A percentile compares a stretch with the other conserved stretches of the same genome.
Evolutionary conservation across 331 rosid species (phyloP).

Genomic region (Dryas integrifolia): DNA sequence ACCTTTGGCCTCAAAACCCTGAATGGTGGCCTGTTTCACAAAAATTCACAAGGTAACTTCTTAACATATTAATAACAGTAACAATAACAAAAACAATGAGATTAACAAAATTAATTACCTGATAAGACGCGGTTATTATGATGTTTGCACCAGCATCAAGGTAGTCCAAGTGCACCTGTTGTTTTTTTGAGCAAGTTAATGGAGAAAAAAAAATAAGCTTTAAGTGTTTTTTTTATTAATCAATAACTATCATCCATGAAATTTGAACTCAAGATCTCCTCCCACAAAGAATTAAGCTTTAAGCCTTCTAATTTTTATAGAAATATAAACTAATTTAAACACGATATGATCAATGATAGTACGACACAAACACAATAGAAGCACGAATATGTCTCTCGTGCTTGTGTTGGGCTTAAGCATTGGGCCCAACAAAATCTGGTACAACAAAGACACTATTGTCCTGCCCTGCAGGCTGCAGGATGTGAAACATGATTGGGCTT

Average conservation of each 20-base stretch:
- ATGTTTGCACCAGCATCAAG: conserved; percentile 91
- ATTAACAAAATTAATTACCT: conserved; percentile 39
- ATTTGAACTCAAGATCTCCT: too few species aligned
- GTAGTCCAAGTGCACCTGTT: conserved; percentile 90
- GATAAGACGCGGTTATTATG: conserved; percentile 80
- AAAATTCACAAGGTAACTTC: not conserved
- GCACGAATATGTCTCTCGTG: too few species aligned
- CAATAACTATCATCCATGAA: too few species aligned
- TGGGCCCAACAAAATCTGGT: too few species aligned
- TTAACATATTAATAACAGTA: not conserved
- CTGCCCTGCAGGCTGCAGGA: too few species aligned
- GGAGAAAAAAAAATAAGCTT: not conserved
- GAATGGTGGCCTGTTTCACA: conserved; percentile 72
- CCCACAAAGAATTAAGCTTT: too few species aligned
- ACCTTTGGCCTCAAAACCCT: conserved; percentile 88
- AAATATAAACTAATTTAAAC: too few species aligned
- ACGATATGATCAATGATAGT: too few species aligned
- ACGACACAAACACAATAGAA: too few species aligned
- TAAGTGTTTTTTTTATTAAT: too few species aligned
- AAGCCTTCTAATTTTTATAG: too few species aligned
- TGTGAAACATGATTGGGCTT: not conserved
- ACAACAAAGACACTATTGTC: too few species aligned
- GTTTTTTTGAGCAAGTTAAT: conserved; percentile 14
- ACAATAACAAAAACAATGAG: not conserved
- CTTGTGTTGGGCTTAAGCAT: not conserved